These are phyloP conservation scores for Mucor velutinosus DNA, from an alignment of 371 early-diverging fungal genomes.

Conservation along the genomic window DNA sequence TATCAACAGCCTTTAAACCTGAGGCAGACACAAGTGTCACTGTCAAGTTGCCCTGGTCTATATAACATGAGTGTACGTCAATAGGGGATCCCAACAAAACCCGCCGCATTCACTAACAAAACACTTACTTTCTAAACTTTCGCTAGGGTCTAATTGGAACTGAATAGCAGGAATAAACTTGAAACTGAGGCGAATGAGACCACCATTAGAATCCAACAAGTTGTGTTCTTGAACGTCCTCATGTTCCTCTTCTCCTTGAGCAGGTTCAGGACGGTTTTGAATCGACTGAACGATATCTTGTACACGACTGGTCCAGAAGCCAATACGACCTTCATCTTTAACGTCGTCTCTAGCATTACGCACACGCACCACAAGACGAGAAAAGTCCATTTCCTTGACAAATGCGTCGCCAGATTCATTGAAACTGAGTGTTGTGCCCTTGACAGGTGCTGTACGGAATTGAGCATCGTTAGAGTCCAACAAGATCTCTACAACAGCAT, in stretches of 20 bases:
- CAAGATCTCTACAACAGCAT: slow-evolving; percentile 31
- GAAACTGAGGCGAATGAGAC: slow-evolving; percentile 25
- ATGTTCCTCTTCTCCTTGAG: background rate
- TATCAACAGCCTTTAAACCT: slow-evolving; percentile 43
- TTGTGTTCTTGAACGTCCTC: slow-evolving; percentile 7
- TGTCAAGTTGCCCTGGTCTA: slow-evolving; percentile 38
- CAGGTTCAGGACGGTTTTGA: slow-evolving; percentile 1
- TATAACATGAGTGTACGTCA: background rate
- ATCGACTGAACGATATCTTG: slow-evolving; percentile 22
- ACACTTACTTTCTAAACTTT: slow-evolving; percentile 43
- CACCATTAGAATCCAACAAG: slow-evolving; percentile 19
- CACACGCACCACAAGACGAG: slow-evolving; percentile 25
- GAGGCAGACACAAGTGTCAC: slow-evolving; percentile 34
- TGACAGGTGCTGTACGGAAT: slow-evolving; percentile 24
- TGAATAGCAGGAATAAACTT: slow-evolving; percentile 29
- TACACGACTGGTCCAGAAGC: slow-evolving; percentile 23
- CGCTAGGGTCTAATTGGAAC: slow-evolving; percentile 33
- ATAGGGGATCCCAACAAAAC: background rate
- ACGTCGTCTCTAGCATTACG: slow-evolving; percentile 21
- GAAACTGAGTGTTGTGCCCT: slow-evolving; percentile 23
- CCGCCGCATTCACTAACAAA: background rate
- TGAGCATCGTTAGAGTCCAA: slow-evolving; percentile 39
- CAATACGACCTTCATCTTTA: slow-evolving; percentile 18
- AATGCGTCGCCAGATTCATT: slow-evolving; percentile 38
- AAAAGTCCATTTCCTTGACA: slow-evolving; percentile 40